Evolutionary conservation across 768 basidiomycete genomes (phyloP).

Genomic region (Saitozyma sp.): DNA sequence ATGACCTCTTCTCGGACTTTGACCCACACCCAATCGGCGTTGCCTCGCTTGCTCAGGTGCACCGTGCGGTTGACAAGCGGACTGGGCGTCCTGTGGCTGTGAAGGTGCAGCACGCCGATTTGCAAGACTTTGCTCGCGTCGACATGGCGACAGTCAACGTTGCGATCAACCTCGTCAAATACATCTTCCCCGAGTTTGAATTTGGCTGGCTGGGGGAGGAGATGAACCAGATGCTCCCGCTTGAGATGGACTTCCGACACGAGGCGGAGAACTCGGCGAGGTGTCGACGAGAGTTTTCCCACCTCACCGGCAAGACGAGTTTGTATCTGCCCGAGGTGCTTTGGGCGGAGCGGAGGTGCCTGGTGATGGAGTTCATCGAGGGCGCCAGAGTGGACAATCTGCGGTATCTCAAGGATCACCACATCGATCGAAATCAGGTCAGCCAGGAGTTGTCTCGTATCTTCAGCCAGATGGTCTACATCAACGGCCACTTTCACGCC

Average conservation of each 20-base stretch:
- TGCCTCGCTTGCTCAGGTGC: constrained; percentile 92
- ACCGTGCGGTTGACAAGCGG: constrained; percentile 70
- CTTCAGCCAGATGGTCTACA: constrained; percentile 91
- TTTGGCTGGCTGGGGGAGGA: constrained; percentile 91
- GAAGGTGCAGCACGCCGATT: constrained; percentile 78
- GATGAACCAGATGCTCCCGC: constrained; percentile 72
- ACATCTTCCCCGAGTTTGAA: constrained; percentile 93
- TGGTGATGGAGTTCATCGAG: constrained; percentile 85
- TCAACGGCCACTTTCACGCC: constrained; percentile 73
- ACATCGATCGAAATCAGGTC: constrained; percentile 91
- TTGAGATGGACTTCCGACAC: constrained; percentile 91
- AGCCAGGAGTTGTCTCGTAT: constrained; percentile 85
- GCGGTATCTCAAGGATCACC: constrained; percentile 71
- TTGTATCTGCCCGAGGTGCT: constrained; percentile 82
- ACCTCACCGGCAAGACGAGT: constrained; percentile 64
- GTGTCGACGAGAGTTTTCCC: constrained; percentile 67
- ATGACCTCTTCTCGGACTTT: constrained; percentile 79
- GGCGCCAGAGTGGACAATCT: constrained; percentile 88
- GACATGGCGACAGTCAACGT: constrained; percentile 60
- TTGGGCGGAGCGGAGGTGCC: constrained; percentile 74
- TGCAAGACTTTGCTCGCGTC: constrained; percentile 86
- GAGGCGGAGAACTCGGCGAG: constrained; percentile 84
- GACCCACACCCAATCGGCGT: constrained; percentile 87
- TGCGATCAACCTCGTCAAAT: constrained; percentile 77
- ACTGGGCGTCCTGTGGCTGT: constrained; percentile 80